Percentiles rank a stretch among this genome's conserved stretches.
Conservation (phyloP, 2,329 filamentous ascomycete genomes). For the Botryotinia globosa region DNA sequence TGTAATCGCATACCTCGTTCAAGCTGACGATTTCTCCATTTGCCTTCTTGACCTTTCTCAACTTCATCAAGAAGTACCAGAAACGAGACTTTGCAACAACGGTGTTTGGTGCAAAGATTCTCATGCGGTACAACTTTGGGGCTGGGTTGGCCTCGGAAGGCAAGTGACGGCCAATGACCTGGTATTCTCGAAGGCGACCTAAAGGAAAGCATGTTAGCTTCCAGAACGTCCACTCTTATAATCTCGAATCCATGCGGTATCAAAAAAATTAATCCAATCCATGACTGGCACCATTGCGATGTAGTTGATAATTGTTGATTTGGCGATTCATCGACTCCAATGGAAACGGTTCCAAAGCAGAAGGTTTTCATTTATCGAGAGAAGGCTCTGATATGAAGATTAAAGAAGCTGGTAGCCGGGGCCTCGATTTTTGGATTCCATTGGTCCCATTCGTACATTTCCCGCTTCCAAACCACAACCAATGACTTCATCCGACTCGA, state of each 20-base stretch:
- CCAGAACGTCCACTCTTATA: neutral
- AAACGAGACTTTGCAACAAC: constrained; percentile 99
- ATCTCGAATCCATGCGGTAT: neutral
- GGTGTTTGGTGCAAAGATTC: constrained; percentile 96
- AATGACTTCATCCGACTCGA: neutral
- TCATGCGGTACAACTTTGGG: constrained; percentile 99
- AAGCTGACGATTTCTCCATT: constrained; percentile 98
- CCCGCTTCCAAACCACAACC: neutral
- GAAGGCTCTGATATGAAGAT: neutral
- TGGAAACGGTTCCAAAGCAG: neutral
- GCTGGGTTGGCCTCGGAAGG: constrained; percentile 95
- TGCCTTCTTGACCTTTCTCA: constrained; percentile 99
- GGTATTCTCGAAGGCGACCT: constrained; percentile 99
- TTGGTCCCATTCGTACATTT: neutral
- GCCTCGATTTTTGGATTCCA: neutral
- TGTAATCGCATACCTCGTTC: constrained; percentile 72
- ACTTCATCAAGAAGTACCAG: constrained; percentile 99
- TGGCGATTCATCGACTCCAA: neutral
- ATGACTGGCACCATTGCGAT: neutral
- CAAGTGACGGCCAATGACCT: constrained; percentile 99
- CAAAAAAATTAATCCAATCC: neutral
- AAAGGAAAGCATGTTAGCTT: constrained; percentile 38
- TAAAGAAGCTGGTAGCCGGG: neutral
- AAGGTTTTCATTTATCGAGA: neutral
- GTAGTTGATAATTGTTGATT: neutral